phyloP scores from a whole-genome alignment of 2,329 filamentous ascomycete genomes.

The Arthrinium puccinioides region DNA sequence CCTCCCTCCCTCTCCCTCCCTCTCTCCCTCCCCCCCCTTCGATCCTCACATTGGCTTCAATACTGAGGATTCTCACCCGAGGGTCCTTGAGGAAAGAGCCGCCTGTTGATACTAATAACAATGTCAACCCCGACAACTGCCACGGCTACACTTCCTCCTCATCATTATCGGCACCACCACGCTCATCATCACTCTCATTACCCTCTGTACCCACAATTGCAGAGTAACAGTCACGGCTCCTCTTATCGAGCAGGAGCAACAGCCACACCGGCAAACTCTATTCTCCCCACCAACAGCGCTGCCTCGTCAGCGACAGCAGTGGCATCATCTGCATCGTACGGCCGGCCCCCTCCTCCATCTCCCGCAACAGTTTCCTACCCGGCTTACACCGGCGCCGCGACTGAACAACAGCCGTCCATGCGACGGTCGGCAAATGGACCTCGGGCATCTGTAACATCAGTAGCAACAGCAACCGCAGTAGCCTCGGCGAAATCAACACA shows the following conservation, averaged over 20 bases:
- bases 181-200: constrained; percentile 48
- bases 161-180: constrained; percentile 53
- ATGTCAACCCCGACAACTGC: constrained; percentile 82
- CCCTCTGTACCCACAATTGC: constrained; percentile 16
- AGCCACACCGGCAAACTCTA: constrained; percentile 24
- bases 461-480: constrained; percentile 21
- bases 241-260: constrained; percentile 30
- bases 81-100: constrained; percentile 2
- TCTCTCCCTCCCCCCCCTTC: no score
- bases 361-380: constrained; percentile 26
- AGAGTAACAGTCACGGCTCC: constrained; percentile 30
- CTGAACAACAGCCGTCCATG: constrained; percentile 10
- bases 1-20: no score
- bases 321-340: constrained; percentile 13
- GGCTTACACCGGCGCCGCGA: constrained; percentile 15
- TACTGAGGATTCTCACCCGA: constrained; percentile 2
- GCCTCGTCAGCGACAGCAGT: constrained; percentile 27
- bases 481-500: constrained; percentile 9
- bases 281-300: constrained; percentile 28
- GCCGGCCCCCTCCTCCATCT: constrained; percentile 18
- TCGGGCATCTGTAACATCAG: constrained; percentile 23
- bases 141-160: constrained; percentile 64
- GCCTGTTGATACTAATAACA: constrained; percentile 14
- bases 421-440: constrained; percentile 26
- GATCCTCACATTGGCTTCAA: no score